phyloP scores from a whole-genome alignment of 306 rosid species.

The Luffa aegyptiaca region DNA sequence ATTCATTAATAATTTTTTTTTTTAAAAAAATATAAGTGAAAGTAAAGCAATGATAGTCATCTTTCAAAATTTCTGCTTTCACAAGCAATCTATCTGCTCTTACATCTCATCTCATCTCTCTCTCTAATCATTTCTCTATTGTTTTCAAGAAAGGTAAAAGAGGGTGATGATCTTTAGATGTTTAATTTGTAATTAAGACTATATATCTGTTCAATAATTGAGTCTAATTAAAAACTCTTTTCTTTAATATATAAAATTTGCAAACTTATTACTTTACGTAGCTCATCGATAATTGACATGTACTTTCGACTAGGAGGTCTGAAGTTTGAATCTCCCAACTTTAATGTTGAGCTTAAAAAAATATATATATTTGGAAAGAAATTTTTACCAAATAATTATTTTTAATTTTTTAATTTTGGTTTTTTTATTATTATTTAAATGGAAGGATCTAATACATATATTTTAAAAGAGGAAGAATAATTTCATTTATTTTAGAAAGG shows the following conservation, averaged over 20 bases:
- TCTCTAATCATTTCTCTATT: not conserved
- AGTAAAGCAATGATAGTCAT: slow-evolving; percentile 7
- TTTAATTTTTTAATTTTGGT: too few species aligned
- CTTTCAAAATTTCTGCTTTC: slow-evolving; percentile 38
- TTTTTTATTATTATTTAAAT: too few species aligned
- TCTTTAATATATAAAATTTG: not conserved
- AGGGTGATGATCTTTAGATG: not conserved
- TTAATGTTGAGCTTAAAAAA: too few species aligned
- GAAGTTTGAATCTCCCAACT: too few species aligned
- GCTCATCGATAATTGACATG: too few species aligned
- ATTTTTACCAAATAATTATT: not conserved
- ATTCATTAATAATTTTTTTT: not conserved
- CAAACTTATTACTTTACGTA: too few species aligned
- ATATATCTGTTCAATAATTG: not conserved
- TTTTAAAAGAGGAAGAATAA: not conserved
- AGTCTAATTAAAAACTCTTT: not conserved
- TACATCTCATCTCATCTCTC: slow-evolving; percentile 15
- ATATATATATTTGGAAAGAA: not conserved
- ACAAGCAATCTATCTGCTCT: slow-evolving; percentile 49
- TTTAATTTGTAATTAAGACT: not conserved
- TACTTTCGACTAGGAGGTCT: too few species aligned
- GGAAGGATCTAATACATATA: not conserved
- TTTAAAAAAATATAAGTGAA: not conserved
- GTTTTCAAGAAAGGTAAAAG: not conserved
- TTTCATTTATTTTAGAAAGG: too few species aligned